Base-by-base conservation (phyloP, 2,329 filamentous ascomycete genomes). In the Eutypa lata region DNA sequence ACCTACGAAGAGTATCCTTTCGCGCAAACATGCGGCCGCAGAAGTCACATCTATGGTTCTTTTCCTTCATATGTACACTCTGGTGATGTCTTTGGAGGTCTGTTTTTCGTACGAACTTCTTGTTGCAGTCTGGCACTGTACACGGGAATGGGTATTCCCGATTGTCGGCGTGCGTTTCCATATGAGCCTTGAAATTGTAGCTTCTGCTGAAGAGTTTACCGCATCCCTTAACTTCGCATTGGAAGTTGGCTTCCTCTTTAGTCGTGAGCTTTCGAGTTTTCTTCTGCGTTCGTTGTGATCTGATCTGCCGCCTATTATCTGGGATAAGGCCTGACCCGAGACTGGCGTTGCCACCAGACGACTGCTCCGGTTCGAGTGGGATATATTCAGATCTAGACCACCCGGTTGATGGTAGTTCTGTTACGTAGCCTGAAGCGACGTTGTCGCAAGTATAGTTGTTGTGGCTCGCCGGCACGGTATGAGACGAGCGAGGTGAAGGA, bases 151-250 rank as follows among this genome's bases (percentile, higher is more conserved):
- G 84, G 62, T 89, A 89, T 62, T 83, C 82, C 52, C 88, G 80
- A 54, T 82, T 80, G 14, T 89, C 84, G 65, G 94, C 85, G 65
- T 96, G 91, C 1, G 86, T 92, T 65, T 92, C 87, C 79, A 92
- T 81, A 68, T 96, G 91, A 28, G 90, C 88, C 65, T 89, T 91
- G 73, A 87, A 90, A 71, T 96, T 96, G 74, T 93, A 95, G 63
- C 84, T 87, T 56, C 91, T 79, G 59, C 89, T 90, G 68, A 96
- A 96, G 16, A 87, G 80, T 68, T 88, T 90, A 7, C 87, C 86
- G 65, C 91, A 96, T 2, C 85, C 77, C 53, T 84, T 79, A 35
- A 84, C 75, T 51, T 78, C 75, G 66, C 91, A 96, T 57, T 82
- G 78, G 69, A 83, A 88, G 61, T 85, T 89, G 51, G 87, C 88